These are phyloP conservation scores for Goffeauzyma gilvescens DNA, from an alignment of 768 basidiomycete species.

Conservation along the genomic window DNA sequence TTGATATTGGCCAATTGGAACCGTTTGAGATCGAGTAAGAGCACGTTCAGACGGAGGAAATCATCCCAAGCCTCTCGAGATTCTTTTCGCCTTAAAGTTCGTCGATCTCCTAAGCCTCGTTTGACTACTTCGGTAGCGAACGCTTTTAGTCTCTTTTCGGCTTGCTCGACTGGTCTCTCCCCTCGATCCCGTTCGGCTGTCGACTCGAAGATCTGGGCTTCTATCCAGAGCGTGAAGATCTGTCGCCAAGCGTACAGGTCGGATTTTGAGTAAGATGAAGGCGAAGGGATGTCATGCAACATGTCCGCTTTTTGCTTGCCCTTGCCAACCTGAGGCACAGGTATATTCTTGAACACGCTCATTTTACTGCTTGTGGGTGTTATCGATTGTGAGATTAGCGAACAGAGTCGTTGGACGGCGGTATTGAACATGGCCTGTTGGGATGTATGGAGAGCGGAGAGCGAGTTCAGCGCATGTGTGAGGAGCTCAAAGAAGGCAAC, in stretches of 20 bases:
- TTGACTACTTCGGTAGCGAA: slow-evolving; percentile 46
- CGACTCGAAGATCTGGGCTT: slow-evolving; percentile 67
- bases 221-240: slow-evolving; percentile 71
- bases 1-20: slow-evolving; percentile 71
- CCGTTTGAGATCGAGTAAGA: slow-evolving; percentile 67
- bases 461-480: slow-evolving; percentile 38
- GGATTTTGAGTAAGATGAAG: slow-evolving; percentile 25
- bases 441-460: slow-evolving; percentile 36
- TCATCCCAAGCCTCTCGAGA: slow-evolving; percentile 45
- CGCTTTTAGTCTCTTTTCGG: slow-evolving; percentile 44
- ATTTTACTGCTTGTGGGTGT: slow-evolving; percentile 12
- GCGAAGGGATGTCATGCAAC: slow-evolving; percentile 29
- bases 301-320: slow-evolving; percentile 29
- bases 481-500: slow-evolving; percentile 61
- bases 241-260: slow-evolving; percentile 80
- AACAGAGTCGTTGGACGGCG: slow-evolving; percentile 38
- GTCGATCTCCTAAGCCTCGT: slow-evolving; percentile 41
- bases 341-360: slow-evolving; percentile 11
- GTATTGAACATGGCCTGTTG: slow-evolving; percentile 40
- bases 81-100: slow-evolving; percentile 42
- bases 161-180: slow-evolving; percentile 49
- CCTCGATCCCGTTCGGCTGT: slow-evolving; percentile 46
- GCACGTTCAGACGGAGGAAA: slow-evolving; percentile 58
- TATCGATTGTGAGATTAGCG: slow-evolving; percentile 27
- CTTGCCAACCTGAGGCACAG: slow-evolving; percentile 1